Conservation (phyloP, 495 filamentous ascomycete genomes). For the Neurospora hispaniola region DNA sequence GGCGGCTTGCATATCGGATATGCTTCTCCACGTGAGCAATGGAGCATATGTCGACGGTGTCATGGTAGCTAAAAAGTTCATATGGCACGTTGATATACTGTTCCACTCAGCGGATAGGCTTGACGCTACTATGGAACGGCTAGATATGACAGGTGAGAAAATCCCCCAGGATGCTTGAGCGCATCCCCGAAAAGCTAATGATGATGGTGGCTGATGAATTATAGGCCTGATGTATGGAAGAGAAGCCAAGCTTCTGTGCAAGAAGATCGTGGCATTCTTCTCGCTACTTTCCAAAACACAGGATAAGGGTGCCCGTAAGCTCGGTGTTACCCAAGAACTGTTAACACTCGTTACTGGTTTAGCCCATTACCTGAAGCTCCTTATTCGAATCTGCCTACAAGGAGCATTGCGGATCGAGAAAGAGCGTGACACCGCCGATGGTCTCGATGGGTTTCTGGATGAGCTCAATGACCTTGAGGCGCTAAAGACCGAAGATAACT, state of each 20-base stretch:
- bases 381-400: slow-evolving; percentile 94
- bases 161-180: neutral
- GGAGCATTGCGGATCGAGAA: slow-evolving; percentile 86
- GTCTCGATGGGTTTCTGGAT: slow-evolving; percentile 68
- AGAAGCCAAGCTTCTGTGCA: slow-evolving; percentile 95
- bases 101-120: slow-evolving; percentile 83
- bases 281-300: slow-evolving; percentile 86
- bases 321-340: slow-evolving; percentile 95
- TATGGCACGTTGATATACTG: slow-evolving; percentile 87
- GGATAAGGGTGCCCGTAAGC: slow-evolving; percentile 72
- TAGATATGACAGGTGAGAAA: slow-evolving; percentile 63
- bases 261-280: slow-evolving; percentile 99
- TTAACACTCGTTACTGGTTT: slow-evolving; percentile 91
- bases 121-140: slow-evolving; percentile 54
- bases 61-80: slow-evolving; percentile 92
- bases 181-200: neutral
- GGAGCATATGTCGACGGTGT: slow-evolving; percentile 93
- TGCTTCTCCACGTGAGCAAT: slow-evolving; percentile 98
- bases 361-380: slow-evolving; percentile 94
- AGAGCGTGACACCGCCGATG: slow-evolving; percentile 61
- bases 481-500: slow-evolving; percentile 53
- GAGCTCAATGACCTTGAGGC: slow-evolving; percentile 67
- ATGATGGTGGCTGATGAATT: slow-evolving; percentile 9
- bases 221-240: slow-evolving; percentile 80
- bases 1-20: slow-evolving; percentile 96